Evolutionary conservation across 306 rosid species (phyloP), one percentile per base, ranked within the genome.

Genomic region (Glycine latifolia): DNA sequence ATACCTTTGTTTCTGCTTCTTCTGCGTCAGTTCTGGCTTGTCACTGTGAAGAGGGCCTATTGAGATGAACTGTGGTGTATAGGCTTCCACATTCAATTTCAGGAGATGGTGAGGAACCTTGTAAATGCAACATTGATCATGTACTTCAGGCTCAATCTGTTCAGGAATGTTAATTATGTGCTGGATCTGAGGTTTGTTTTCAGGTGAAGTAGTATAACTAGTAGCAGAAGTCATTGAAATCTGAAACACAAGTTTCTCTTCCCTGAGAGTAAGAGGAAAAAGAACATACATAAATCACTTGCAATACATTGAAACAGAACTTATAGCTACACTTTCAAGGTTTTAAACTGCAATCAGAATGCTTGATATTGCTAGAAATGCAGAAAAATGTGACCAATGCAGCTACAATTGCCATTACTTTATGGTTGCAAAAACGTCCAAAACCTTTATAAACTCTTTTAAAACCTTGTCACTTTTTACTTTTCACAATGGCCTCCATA

Each of bases 81-180:
- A 83, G n/a, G 75, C 53, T 50, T 83, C 73, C 14, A 26, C 79
- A 61, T 71, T 71, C 74, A 82, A 31, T 63, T 76, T 77, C 2
- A 1, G 6, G 1, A 83, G 75, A 77, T 83, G 74, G 3, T 1
- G 3, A 41, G 86, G 75, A 68, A 83, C 86, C 83, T 83, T 83
- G 79, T 83, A 83, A 16, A 83, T 83, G 75, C 83, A 77, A 54
- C 75, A 83, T 3, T 71, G 8, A n/a, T 83, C 83, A 53, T 33
- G 55, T 4, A 70, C 3, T 17, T 46, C 39, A 44, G 71, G 49
- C 6, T 78, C 86, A 53, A 71, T 54, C 7, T 53, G 43, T 54
- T 71, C 75, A 53, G 76, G 83, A 71, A 83, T 83, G 75, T 63
- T 37, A 8, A 83, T 10, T 63, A 83, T 71, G 63, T 78, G 79